phyloP scores from a whole-genome alignment of 768 basidiomycete species.

The Russula sp. region DNA sequence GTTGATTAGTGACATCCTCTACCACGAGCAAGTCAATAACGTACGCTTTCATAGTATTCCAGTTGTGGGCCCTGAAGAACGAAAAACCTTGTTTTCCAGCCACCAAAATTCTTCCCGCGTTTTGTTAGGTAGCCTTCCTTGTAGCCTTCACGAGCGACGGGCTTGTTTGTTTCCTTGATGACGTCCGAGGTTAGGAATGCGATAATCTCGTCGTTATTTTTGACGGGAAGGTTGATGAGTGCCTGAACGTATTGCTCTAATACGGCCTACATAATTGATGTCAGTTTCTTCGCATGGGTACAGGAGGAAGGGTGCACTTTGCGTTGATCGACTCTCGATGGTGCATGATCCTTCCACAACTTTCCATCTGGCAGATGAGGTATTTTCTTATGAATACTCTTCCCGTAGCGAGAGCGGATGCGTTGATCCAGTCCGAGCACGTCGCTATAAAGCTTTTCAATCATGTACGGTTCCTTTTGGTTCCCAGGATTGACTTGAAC shows the following conservation, averaged over 20 bases:
- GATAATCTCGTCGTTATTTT: slow-evolving; percentile 85
- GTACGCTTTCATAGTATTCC: slow-evolving; percentile 93
- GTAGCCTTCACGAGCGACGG: slow-evolving; percentile 74
- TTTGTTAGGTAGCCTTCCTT: slow-evolving; percentile 97
- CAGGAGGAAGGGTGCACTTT: slow-evolving; percentile 54
- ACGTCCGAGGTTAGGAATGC: slow-evolving; percentile 91
- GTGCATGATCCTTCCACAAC: slow-evolving; percentile 95
- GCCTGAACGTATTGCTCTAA: slow-evolving; percentile 85
- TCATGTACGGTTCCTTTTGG: slow-evolving; percentile 68
- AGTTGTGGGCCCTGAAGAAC: slow-evolving; percentile 85
- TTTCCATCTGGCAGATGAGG: slow-evolving; percentile 82
- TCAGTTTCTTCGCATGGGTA: slow-evolving; percentile 11
- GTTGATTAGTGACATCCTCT: slow-evolving; percentile 1
- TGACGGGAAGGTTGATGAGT: slow-evolving; percentile 73
- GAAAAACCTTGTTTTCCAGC: slow-evolving; percentile 96
- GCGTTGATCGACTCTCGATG: slow-evolving; percentile 92
- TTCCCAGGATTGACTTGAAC: slow-evolving; percentile 67
- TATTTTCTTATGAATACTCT: slow-evolving; percentile 72
- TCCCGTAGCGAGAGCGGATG: slow-evolving; percentile 52
- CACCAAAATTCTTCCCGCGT: slow-evolving; percentile 95
- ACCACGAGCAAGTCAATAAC: slow-evolving; percentile 32
- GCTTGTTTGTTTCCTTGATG: slow-evolving; percentile 66
- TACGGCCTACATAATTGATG: slow-evolving; percentile 42
- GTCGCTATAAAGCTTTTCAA: slow-evolving; percentile 94
- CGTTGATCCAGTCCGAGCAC: slow-evolving; percentile 82